Base-by-base conservation (phyloP, 139 green algal genomes). In the Closterium sp. region DNA sequence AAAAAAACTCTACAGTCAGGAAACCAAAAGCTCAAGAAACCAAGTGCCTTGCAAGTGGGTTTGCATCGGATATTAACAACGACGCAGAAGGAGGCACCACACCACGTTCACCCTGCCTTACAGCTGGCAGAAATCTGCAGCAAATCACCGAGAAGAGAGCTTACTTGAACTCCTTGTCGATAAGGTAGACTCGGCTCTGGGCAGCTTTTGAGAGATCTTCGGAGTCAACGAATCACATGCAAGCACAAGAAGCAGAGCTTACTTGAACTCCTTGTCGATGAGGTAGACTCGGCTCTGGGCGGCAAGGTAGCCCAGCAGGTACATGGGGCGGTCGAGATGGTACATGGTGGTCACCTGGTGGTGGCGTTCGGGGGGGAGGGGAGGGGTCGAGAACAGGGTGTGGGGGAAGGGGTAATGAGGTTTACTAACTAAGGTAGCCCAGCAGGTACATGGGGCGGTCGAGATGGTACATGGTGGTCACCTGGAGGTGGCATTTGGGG, bases 381-480 rank as follows among this genome's bases (percentile, higher is more conserved):
- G 42, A 13, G 21, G 29, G 73, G 28, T 70, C n/a, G n/a, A n/a
- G n/a, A n/a, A n/a, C n/a, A n/a, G n/a, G n/a, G n/a, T n/a, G n/a
- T n/a, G n/a, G n/a, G n/a, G n/a, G n/a, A n/a, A n/a, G n/a, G n/a
- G n/a, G n/a, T n/a, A n/a, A n/a, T n/a, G n/a, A n/a, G n/a, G n/a
- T n/a, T n/a, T n/a, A n/a, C n/a, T n/a, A n/a, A n/a, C n/a, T n/a
- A 84, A 99, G 95, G 95, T 99, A 99, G 31, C 98, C 98, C 86
- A 99, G 96, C 62, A 99, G 95, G 96, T 99, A 99, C 96, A 99
- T 98, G 38, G 98, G 98, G 7, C 97, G 94, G 96, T 99, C 98
- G 88, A 99, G 94, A 95, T 99, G 98, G 93, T 96, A 98, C 92
- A 99, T 96, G 3, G 98, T 99, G 88, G 98, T 99, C n/a, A 98